These are phyloP conservation scores for Yamadazyma atlantica DNA, from an alignment of 1,139 yeast species.

Conservation along the genomic window DNA sequence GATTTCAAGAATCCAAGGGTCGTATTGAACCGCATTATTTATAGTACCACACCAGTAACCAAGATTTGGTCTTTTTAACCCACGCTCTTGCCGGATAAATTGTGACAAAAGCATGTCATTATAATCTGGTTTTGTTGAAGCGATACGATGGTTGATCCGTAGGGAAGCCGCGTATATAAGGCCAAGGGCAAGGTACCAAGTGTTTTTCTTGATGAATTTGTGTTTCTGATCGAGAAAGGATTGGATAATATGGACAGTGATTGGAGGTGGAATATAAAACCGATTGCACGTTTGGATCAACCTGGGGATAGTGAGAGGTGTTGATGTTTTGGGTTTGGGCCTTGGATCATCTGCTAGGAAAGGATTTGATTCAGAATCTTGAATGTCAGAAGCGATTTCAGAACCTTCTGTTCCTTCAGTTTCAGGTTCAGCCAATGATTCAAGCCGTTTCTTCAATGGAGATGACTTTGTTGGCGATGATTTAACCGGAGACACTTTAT, in stretches of 20 bases:
- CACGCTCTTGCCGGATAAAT: conserved; percentile 53
- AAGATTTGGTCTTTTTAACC: conserved; percentile 46
- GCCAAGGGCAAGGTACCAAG: conserved; percentile 72
- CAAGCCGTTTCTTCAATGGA: conserved; percentile 13
- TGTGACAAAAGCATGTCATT: conserved; percentile 47
- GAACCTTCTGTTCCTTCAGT: no score
- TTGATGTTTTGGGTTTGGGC: not conserved
- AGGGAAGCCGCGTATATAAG: conserved; percentile 58
- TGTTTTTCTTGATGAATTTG: conserved; percentile 52
- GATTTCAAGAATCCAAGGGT: conserved; percentile 52
- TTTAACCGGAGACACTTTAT: not conserved
- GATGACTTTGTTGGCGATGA: conserved; percentile 13
- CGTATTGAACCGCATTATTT: conserved; percentile 51
- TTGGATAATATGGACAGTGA: conserved; percentile 50
- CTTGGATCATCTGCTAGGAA: conserved; percentile 4
- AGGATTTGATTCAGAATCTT: conserved; percentile 5
- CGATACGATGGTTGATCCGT: conserved; percentile 49
- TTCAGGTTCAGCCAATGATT: conserved; percentile 9
- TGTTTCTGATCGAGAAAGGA: conserved; percentile 52
- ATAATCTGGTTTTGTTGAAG: conserved; percentile 48
- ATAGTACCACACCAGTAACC: conserved; percentile 53
- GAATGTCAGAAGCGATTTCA: not conserved
- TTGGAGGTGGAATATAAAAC: conserved; percentile 57
- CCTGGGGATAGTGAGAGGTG: conserved; percentile 38
- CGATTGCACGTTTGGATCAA: conserved; percentile 60